phyloP scores from a whole-genome alignment of 441 rosid genomes.

The Euphorbia celastroides region DNA sequence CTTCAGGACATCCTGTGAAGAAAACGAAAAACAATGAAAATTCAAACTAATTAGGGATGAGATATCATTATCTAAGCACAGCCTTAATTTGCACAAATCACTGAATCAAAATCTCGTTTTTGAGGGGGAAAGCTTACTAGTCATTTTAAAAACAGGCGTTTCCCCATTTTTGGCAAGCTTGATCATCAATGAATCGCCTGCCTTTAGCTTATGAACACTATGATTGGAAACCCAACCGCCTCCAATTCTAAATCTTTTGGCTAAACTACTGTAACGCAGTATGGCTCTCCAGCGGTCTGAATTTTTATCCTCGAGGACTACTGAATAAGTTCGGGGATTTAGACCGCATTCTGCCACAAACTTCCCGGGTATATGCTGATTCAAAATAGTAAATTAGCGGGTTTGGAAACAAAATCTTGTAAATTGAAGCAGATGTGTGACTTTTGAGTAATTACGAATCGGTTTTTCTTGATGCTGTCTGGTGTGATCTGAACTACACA shows the following conservation, averaged over 20 bases:
- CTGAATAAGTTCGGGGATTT: not conserved
- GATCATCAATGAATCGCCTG: conserved; percentile 9
- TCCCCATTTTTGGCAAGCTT: conserved; percentile 7
- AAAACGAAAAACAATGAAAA: no score
- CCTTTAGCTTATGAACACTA: not conserved
- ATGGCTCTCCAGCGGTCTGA: conserved; percentile 9
- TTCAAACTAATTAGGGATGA: no score
- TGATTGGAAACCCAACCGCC: conserved; percentile 5
- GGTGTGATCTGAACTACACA: not conserved
- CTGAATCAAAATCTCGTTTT: not conserved
- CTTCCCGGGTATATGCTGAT: conserved; percentile 10
- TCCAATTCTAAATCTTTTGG: not conserved
- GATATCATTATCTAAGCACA: no score
- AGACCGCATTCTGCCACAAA: not conserved
- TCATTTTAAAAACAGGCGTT: conserved; percentile 2
- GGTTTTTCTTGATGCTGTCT: not conserved
- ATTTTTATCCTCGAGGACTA: conserved; percentile 3
- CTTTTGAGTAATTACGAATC: conserved; percentile 7
- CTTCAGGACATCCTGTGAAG: not conserved
- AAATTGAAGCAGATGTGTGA: not conserved
- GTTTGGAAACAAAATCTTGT: not conserved
- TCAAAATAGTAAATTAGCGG: not conserved
- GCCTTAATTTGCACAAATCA: not conserved
- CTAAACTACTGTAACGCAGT: not conserved
- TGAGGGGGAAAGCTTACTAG: conserved; percentile 7